These are phyloP conservation scores for Phaseolus lunatus DNA, from an alignment of 306 rosid genomes.

Conservation along the genomic window DNA sequence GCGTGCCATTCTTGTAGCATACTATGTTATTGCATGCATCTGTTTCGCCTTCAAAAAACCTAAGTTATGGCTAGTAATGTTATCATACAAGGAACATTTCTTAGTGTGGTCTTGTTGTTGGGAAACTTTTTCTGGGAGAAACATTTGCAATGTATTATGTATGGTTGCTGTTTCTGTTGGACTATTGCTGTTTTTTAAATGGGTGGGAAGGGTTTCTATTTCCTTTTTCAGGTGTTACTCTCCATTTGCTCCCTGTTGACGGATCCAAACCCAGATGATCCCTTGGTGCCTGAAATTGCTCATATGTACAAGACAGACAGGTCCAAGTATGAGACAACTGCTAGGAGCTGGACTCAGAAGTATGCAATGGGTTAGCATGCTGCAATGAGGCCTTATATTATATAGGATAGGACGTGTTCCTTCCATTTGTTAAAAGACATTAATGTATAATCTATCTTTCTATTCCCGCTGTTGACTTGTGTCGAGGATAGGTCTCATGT, in stretches of 20 bases:
- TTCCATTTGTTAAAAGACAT: slow-evolving; percentile 45
- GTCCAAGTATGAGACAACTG: slow-evolving; percentile 86
- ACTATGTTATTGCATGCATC: background rate
- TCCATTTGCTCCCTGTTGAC: slow-evolving; percentile 89
- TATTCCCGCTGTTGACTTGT: slow-evolving; percentile 44
- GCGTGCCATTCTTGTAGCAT: background rate
- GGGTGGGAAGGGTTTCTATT: slow-evolving; percentile 71
- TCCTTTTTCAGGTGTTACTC: slow-evolving; percentile 73
- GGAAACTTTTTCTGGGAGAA: slow-evolving; percentile 18
- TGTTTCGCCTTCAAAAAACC: background rate
- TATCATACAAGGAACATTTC: slow-evolving; percentile 37
- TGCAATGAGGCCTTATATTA: slow-evolving; percentile 26
- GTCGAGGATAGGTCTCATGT: slow-evolving; percentile 44
- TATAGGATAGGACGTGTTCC: slow-evolving; percentile 41
- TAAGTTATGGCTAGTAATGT: background rate
- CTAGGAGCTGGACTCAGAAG: slow-evolving; percentile 95
- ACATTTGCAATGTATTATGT: slow-evolving; percentile 45
- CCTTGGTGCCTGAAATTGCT: slow-evolving; percentile 85
- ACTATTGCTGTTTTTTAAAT: slow-evolving; percentile 59
- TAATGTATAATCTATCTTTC: slow-evolving; percentile 48
- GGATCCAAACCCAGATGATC: slow-evolving; percentile 90
- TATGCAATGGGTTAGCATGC: slow-evolving; percentile 84
- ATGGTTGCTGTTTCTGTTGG: slow-evolving; percentile 32
- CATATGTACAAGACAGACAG: slow-evolving; percentile 83
- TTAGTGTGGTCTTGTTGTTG: background rate